Conservation (phyloP, 345 rosid species). For the Linum usitatissimum region DNA sequence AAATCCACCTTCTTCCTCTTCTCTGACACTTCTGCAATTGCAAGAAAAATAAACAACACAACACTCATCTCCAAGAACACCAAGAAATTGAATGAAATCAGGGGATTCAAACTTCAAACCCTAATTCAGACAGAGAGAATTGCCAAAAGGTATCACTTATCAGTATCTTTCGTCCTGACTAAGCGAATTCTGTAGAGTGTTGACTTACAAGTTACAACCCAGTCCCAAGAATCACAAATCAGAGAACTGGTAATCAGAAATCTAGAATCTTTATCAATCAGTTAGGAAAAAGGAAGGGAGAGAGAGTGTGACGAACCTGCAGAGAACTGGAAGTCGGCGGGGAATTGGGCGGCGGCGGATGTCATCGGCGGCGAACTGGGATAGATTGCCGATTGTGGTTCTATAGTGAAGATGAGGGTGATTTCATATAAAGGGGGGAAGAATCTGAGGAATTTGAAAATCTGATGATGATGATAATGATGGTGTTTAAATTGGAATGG, state of each 20-base stretch:
- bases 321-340: not conserved
- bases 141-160: too few relatives aligned
- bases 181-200: too few relatives aligned
- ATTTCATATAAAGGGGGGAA: not conserved
- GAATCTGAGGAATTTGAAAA: not conserved
- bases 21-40: constrained; percentile 4
- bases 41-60: not conserved
- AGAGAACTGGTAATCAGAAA: not conserved
- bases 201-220: too few relatives aligned
- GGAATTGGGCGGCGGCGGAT: not conserved
- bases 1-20: constrained; percentile 16
- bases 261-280: not conserved
- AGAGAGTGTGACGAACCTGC: not conserved
- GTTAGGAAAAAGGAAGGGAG: not conserved
- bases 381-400: too few relatives aligned
- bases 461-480: too few relatives aligned
- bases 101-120: not conserved
- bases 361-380: not conserved
- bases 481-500: too few relatives aligned
- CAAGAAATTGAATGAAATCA: not conserved
- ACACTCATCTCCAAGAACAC: not conserved
- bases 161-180: too few relatives aligned
- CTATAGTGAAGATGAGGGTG: too few relatives aligned
- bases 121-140: too few relatives aligned
- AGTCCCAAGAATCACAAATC: not conserved